A percentile compares a stretch with the other conserved stretches of the same genome.
phyloP scores from a whole-genome alignment of 2,329 filamentous ascomycete species.

The Alternaria brassicicola region DNA sequence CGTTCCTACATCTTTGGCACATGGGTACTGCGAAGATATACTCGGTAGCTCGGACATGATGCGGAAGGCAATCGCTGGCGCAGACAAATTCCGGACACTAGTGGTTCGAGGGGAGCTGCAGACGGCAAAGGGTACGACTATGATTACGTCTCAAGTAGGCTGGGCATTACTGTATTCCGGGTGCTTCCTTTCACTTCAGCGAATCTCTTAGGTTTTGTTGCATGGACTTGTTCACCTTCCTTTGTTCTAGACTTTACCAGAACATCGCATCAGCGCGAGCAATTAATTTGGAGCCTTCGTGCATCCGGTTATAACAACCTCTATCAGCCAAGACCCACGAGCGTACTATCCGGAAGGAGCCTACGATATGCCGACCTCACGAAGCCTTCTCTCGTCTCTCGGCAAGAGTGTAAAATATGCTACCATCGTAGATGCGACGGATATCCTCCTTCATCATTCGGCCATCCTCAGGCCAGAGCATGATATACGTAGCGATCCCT shows the following conservation, averaged over 20 bases:
- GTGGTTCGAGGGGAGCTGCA: not conserved
- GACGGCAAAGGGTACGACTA: too few relatives aligned
- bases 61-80: not conserved
- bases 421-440: slow-evolving; percentile 59
- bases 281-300: not conserved
- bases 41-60: not conserved
- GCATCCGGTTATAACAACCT: not conserved
- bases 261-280: not conserved
- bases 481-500: slow-evolving; percentile 58
- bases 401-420: slow-evolving; percentile 53
- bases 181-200: not conserved
- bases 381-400: slow-evolving; percentile 12
- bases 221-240: not conserved
- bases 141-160: too few relatives aligned
- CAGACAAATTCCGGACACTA: not conserved
- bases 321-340: fast-evolving
- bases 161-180: too few relatives aligned
- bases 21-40: not conserved
- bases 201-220: not conserved
- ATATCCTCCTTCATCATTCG: slow-evolving; percentile 64
- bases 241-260: not conserved
- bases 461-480: slow-evolving; percentile 63
- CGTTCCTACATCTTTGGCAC: not conserved
- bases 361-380: not conserved
- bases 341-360: too few relatives aligned